Evolutionary conservation across 2,329 filamentous ascomycete species (phyloP), one percentile per base, ranked within the genome.

Genomic region (Calonectria ilicicola): DNA sequence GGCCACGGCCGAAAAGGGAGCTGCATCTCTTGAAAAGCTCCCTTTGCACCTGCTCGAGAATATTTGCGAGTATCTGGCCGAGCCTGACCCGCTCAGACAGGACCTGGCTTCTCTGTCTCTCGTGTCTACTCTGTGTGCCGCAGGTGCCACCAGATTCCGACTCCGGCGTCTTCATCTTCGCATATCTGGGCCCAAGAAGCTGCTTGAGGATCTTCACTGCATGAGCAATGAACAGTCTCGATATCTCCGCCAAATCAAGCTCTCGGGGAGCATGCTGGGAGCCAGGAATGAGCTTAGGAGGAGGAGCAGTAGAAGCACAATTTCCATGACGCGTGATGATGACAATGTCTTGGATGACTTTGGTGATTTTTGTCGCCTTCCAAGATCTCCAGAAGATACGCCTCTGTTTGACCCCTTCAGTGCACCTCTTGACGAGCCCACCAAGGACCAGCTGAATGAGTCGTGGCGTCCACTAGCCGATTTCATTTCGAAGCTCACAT

Each of bases 381-480:
- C 27, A 17, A 15, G 14, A 14, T 17, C 19, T 5, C 14, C 35
- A 12, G 21, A n/a, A 1, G 23, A 35, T 10, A n/a, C 17, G 7
- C 4, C 10, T 21, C 17, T 3, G 5, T n/a, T 10, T 14, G n/a
- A 32, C 19, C 29, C 44, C 12, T 65, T 27, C 26, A 3, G 10
- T 5, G 10, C 15, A 8, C 21, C 32, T 19, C 32, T 35, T 15
- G 23, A 38, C 9, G 40, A 66, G 2, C 9, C 47, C 7, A 35
- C 23, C 21, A 60, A 62, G 44, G 19, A 53, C 19, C n/a, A 27
- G 7, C 19, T 53, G 4, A 51, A 51, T 26, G 42, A 32, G n/a
- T 56, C 67, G 8, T 73, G 70, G 70, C 26, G 35, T 6, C 70
- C 67, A 40, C 29, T 73, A 8, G 19, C 27, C 1, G n/a, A 56